Base-by-base conservation (phyloP, 2,329 filamentous ascomycete genomes). In the Aquanectria penicillioides region DNA sequence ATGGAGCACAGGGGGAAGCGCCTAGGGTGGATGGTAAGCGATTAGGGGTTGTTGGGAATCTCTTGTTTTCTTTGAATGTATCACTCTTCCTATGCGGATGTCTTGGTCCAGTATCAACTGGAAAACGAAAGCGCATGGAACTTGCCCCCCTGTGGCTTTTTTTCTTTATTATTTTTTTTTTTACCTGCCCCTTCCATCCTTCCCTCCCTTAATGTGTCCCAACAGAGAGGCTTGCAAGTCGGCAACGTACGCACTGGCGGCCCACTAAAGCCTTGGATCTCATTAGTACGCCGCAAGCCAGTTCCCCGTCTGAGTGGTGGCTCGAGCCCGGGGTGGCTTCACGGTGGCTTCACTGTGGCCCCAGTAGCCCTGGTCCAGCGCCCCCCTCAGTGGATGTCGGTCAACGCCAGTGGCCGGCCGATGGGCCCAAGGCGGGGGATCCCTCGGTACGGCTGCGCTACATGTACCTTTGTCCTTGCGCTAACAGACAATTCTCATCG, bases 401-500 rank as follows among this genome's bases (percentile, higher is more conserved):
- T 15, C 23, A 17, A 26, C 31, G 29, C 29, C 46, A 49, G 31
- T 29, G 18, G 34, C 22, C 38, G 38, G 29, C 28, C 46, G 20
- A 29, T 34, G 28, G 31, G 33, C 50, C 59, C 53, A 51, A 36
- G 54, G 29, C 37, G 28, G 36, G 41, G 62, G 65, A 61, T 50
- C 52, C n/a, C 58, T 63, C 59, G 59, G 64, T 69, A 64, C 65
- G 56, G 61, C 48, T 47, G 56, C 38, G 60, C 44, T 67, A 71
- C 69, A 61, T 66, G 54, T 49, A 17, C 54, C 47, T 62, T 44
- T 33, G 48, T 37, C 57, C 41, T 49, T 49, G 53, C 66, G 62
- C 67, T 70, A 71, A 66, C 65, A 61, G 31, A 18, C 57, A 37
- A 48, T 50, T 50, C 63, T 31, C 68, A 71, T 72, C 69, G 67